These are phyloP conservation scores for Macrolepiota fuliginosa DNA, from an alignment of 768 basidiomycete species.

Conservation along the genomic window DNA sequence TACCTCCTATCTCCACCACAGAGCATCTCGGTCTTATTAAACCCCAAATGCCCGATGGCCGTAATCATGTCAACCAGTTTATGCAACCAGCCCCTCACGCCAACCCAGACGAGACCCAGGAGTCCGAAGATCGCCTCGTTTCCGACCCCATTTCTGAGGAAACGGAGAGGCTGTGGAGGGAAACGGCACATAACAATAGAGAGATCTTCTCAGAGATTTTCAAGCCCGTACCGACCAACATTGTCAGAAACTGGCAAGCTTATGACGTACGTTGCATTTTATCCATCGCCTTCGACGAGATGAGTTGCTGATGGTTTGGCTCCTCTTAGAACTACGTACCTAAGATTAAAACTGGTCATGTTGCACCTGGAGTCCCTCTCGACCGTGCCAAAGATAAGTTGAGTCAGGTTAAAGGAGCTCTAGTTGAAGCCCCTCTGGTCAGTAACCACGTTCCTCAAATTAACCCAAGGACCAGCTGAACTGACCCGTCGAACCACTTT, in stretches of 20 bases:
- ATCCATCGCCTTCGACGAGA: background rate
- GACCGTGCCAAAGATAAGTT: slow-evolving; percentile 76
- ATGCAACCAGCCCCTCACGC: slow-evolving; percentile 80
- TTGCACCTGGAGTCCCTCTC: slow-evolving; percentile 66
- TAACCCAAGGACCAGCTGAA: background rate
- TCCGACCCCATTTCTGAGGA: slow-evolving; percentile 75
- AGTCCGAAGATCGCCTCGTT: slow-evolving; percentile 60
- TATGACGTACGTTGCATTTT: slow-evolving; percentile 57
- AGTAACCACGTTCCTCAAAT: background rate
- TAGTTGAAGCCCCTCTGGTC: slow-evolving; percentile 79
- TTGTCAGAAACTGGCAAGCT: slow-evolving; percentile 72
- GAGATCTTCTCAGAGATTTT: slow-evolving; percentile 87
- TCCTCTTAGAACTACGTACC: slow-evolving; percentile 68
- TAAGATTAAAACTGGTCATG: slow-evolving; percentile 78
- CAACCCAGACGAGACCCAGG: slow-evolving; percentile 63
- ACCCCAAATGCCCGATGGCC: slow-evolving; percentile 53
- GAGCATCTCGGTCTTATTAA: slow-evolving; percentile 87
- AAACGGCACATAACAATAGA: slow-evolving; percentile 76
- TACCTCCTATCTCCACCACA: slow-evolving; percentile 23
- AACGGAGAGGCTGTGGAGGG: slow-evolving; percentile 57
- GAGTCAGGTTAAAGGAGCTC: slow-evolving; percentile 59
- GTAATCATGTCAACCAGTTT: slow-evolving; percentile 41
- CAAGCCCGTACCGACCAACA: slow-evolving; percentile 81
- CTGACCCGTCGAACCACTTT: slow-evolving; percentile 14
- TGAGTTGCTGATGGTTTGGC: background rate